Evolutionary conservation across 1,139 yeast species (phyloP).

Genomic region (Debaryomyces coudertii): DNA sequence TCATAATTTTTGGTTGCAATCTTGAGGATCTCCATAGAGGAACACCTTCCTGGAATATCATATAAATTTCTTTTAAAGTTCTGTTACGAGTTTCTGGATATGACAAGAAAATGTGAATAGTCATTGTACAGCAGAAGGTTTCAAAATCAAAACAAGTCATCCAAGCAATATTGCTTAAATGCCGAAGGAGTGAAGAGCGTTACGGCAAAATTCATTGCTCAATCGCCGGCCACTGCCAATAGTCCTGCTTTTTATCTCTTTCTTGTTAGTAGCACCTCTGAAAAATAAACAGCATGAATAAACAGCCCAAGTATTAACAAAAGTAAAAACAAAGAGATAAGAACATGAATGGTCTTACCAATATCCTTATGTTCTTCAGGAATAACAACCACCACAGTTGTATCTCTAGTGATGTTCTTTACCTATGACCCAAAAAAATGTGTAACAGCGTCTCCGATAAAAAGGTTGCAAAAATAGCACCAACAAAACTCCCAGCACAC

Average conservation of each 20-base stretch:
- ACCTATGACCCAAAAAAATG: no score
- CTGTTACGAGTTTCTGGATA: conserved; percentile 66
- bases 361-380: conserved; percentile 38
- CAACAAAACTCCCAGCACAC: conserved; percentile 40
- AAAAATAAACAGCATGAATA: conserved; percentile 55
- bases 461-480: conserved; percentile 46
- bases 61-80: conserved; percentile 64
- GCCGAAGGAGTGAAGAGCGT: conserved; percentile 50
- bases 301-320: conserved; percentile 59
- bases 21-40: conserved; percentile 61
- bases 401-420: conserved; percentile 32
- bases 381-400: conserved; percentile 43
- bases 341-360: conserved; percentile 52
- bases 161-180: conserved; percentile 51
- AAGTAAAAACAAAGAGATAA: conserved; percentile 50
- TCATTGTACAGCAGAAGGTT: conserved; percentile 54
- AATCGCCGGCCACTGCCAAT: conserved; percentile 47
- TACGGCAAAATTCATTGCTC: conserved; percentile 51
- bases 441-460: no score
- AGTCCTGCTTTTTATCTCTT: conserved; percentile 59
- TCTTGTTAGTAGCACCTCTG: conserved; percentile 51
- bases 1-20: not conserved
- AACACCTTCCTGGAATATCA: conserved; percentile 57
- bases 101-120: conserved; percentile 65
- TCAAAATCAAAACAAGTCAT: conserved; percentile 50